phyloP scores from a whole-genome alignment of 768 basidiomycete species.

The Strobilomyces echinocephalus region DNA sequence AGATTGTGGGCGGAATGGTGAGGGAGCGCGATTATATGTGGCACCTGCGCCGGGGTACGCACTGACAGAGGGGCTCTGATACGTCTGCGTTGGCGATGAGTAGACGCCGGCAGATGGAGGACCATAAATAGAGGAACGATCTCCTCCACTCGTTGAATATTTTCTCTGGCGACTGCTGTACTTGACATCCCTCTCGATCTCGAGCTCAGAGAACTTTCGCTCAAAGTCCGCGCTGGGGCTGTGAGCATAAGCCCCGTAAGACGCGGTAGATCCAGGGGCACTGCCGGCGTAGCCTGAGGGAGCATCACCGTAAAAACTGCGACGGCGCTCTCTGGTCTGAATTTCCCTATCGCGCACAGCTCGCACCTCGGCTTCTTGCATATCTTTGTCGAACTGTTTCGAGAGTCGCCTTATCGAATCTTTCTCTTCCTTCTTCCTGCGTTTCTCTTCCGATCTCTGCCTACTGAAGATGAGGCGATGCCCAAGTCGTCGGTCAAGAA shows the following conservation, averaged over 20 bases:
- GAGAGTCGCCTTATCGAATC: slow-evolving; percentile 36
- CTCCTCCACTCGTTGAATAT: slow-evolving; percentile 41
- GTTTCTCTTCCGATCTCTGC: slow-evolving; percentile 45
- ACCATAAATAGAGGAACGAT: slow-evolving; percentile 23
- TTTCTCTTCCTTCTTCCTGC: slow-evolving; percentile 51
- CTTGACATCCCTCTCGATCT: slow-evolving; percentile 29
- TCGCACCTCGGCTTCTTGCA: slow-evolving; percentile 52
- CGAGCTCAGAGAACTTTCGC: slow-evolving; percentile 34
- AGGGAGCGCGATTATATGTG: slow-evolving; percentile 31
- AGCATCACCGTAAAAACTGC: slow-evolving; percentile 45
- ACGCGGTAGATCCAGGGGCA: slow-evolving; percentile 15
- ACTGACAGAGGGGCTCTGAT: slow-evolving; percentile 13
- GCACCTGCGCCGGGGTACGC: slow-evolving; percentile 30
- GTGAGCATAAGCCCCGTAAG: slow-evolving; percentile 22
- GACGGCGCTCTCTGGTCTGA: slow-evolving; percentile 46
- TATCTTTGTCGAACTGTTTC: slow-evolving; percentile 37
- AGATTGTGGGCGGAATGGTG: slow-evolving; percentile 31
- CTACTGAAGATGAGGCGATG: slow-evolving; percentile 31
- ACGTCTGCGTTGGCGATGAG: slow-evolving; percentile 28
- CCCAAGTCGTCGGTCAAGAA: background rate
- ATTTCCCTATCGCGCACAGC: slow-evolving; percentile 55
- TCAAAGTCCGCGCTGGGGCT: slow-evolving; percentile 35
- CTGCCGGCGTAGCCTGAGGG: slow-evolving; percentile 24
- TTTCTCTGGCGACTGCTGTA: slow-evolving; percentile 38
- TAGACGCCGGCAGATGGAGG: slow-evolving; percentile 14